Conservation (phyloP, 176 grass and related monocot genomes). For the Puya raimondii region DNA sequence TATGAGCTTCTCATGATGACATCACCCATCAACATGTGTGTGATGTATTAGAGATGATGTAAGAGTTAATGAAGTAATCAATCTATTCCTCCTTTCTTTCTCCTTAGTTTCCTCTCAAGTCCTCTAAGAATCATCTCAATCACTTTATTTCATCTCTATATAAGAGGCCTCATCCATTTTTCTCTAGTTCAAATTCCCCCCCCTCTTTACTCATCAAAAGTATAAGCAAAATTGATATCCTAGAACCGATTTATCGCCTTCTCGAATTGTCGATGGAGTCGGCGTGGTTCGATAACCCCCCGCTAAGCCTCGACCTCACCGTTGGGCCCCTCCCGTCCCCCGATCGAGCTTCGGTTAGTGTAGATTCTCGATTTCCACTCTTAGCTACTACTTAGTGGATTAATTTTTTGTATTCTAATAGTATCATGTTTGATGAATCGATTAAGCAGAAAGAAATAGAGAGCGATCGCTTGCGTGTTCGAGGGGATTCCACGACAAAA, state of each 20-base stretch:
- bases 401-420: too few species aligned
- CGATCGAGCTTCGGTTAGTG: constrained; percentile 11
- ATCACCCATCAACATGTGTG: too few species aligned
- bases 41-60: too few species aligned
- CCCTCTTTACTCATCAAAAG: neutral
- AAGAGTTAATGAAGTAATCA: too few species aligned
- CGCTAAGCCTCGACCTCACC: constrained; percentile 56
- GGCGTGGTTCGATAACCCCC: constrained; percentile 9
- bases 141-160: neutral
- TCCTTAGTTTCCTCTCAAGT: too few species aligned
- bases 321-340: constrained; percentile 26
- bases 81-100: too few species aligned
- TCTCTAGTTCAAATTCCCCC: neutral
- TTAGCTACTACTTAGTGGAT: too few species aligned
- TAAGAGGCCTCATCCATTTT: neutral
- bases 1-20: too few species aligned
- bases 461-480: neutral
- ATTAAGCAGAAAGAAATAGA: too few species aligned
- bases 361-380: neutral
- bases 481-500: neutral
- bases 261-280: constrained; percentile 30
- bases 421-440: too few species aligned
- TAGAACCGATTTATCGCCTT: too few species aligned
- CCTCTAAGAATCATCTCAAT: neutral
- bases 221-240: too few species aligned